Evolutionary conservation across 1,139 yeast genomes (phyloP).

Genomic region (Yamadazyma dendronema): DNA sequence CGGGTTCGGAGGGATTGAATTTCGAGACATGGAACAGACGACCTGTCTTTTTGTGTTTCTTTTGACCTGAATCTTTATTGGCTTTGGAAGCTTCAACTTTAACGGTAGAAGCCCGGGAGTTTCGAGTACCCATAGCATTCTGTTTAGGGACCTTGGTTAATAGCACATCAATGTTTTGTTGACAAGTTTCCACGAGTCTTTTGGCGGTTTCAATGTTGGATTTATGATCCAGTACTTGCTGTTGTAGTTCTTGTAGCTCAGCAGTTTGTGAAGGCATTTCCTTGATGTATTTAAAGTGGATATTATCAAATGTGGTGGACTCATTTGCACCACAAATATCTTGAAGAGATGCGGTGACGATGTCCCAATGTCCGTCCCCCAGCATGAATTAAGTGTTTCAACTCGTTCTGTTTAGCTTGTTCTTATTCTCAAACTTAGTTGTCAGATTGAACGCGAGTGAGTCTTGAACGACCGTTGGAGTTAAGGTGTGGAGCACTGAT

Average conservation of each 20-base stretch:
- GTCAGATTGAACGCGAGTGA: too few species aligned
- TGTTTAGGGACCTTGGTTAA: constrained; percentile 25
- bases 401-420: too few species aligned
- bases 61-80: constrained; percentile 7
- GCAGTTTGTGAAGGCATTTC: constrained; percentile 26
- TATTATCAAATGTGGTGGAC: constrained; percentile 49
- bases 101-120: constrained; percentile 2
- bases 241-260: constrained; percentile 40
- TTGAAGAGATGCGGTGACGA: constrained; percentile 62
- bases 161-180: constrained; percentile 34
- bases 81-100: neutral
- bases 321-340: constrained; percentile 66
- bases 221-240: constrained; percentile 49
- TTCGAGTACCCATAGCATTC: constrained; percentile 1
- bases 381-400: neutral
- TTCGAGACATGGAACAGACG: constrained; percentile 42
- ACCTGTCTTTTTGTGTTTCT: constrained; percentile 36
- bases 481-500: too few species aligned
- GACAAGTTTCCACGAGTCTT: constrained; percentile 44
- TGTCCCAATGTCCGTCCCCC: constrained; percentile 63
- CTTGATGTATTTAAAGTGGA: constrained; percentile 20
- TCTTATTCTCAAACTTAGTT: too few species aligned
- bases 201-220: constrained; percentile 58
- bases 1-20: constrained; percentile 60
- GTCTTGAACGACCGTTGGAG: too few species aligned